Conservation (phyloP, 345 rosid genomes). For the Sapria himalayana region DNA sequence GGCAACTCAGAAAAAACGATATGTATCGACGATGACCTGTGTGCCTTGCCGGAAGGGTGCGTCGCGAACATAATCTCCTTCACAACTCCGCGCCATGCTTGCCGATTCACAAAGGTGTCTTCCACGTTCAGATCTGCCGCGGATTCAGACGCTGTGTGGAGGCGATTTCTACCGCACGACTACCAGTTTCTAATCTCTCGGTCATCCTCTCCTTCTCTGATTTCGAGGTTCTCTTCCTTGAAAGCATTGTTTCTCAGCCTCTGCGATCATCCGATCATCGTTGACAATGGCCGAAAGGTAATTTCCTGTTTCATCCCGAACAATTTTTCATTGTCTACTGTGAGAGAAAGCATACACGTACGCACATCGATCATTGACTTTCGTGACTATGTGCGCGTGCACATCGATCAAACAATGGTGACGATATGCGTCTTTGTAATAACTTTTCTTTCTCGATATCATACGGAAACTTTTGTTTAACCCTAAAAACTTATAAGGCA, state of each 20-base stretch:
- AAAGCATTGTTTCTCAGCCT: slow-evolving; percentile 26
- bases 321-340: too few relatives aligned
- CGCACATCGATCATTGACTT: too few relatives aligned
- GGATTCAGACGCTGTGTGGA: slow-evolving; percentile 46
- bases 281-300: slow-evolving; percentile 44
- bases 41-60: slow-evolving; percentile 24
- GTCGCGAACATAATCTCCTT: slow-evolving; percentile 24
- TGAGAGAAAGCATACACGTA: too few relatives aligned
- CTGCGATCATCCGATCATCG: slow-evolving; percentile 24
- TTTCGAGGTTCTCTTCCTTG: slow-evolving; percentile 11
- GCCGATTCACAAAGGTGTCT: slow-evolving; percentile 26
- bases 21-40: too few relatives aligned
- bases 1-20: slow-evolving; percentile 7
- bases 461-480: too few relatives aligned
- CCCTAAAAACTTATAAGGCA: too few relatives aligned
- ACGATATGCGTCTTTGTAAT: too few relatives aligned
- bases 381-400: too few relatives aligned
- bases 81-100: slow-evolving; percentile 28
- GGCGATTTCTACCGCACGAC: slow-evolving; percentile 28
- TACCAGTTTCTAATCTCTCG: slow-evolving; percentile 10
- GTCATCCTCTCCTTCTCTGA: background rate
- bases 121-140: slow-evolving; percentile 21
- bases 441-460: too few relatives aligned
- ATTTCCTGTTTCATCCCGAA: background rate
- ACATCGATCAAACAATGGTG: too few relatives aligned